Percentiles rank a stretch among this genome's conserved stretches.
These are phyloP conservation scores for Xylariaceae sp. DNA, from an alignment of 2,329 filamentous ascomycete species.

Conservation along the genomic window DNA sequence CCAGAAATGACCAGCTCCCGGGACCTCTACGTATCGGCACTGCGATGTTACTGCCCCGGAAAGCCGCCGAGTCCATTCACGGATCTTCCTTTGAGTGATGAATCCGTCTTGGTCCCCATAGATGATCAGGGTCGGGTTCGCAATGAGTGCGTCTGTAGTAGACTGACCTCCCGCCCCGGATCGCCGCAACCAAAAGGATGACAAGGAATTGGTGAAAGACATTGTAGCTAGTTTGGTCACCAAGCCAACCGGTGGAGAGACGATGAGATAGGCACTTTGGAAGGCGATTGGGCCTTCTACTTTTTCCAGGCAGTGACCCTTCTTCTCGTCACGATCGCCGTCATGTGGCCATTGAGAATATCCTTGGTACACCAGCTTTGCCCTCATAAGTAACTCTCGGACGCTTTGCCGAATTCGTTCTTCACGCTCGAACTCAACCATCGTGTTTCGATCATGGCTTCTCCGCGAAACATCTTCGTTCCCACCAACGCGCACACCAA, in stretches of 20 bases:
- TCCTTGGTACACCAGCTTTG: slow-evolving; percentile 39
- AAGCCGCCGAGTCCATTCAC: slow-evolving; percentile 68
- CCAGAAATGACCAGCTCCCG: slow-evolving; percentile 68
- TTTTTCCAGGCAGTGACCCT: slow-evolving; percentile 35
- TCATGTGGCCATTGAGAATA: slow-evolving; percentile 27
- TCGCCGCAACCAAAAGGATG: slow-evolving; percentile 29
- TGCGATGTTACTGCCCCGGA: slow-evolving; percentile 47
- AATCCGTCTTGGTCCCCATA: slow-evolving; percentile 81
- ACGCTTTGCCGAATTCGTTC: slow-evolving; percentile 55
- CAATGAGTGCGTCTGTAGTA: slow-evolving; percentile 57
- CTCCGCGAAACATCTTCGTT: slow-evolving; percentile 50
- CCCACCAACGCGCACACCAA: slow-evolving; percentile 57
- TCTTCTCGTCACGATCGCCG: slow-evolving; percentile 11
- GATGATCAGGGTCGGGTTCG: slow-evolving; percentile 68
- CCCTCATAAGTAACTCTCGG: slow-evolving; percentile 53
- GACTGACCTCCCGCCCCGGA: slow-evolving; percentile 21
- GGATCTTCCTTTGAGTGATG: slow-evolving; percentile 67
- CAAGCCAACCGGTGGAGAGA: slow-evolving; percentile 70
- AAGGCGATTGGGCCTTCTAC: slow-evolving; percentile 46
- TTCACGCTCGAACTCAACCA: slow-evolving; percentile 46
- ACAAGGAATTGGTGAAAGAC: slow-evolving; percentile 51
- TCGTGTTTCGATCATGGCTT: slow-evolving; percentile 45
- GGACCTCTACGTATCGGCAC: slow-evolving; percentile 56
- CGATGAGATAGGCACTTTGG: slow-evolving; percentile 63
- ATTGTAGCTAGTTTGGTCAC: slow-evolving; percentile 68